Percentiles rank a stretch among this genome's conserved stretches.
Evolutionary conservation across 176 grass and related monocot genomes (phyloP).

Genomic region (Chloris gayana): DNA sequence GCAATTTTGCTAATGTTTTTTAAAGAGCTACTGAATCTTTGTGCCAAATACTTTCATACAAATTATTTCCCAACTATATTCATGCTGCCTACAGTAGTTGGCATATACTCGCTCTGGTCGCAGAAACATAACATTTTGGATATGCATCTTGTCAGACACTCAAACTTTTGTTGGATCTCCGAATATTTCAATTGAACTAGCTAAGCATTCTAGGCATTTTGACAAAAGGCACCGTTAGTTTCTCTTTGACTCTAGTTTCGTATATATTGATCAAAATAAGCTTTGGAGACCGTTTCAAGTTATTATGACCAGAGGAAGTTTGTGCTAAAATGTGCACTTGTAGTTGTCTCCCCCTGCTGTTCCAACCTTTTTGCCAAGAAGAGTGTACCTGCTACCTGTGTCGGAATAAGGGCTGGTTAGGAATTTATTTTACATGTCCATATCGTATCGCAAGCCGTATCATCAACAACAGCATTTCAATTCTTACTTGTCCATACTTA

Average conservation of each 20-base stretch:
- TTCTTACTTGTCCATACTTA: background rate
- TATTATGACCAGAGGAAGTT: background rate
- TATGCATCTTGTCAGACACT: background rate
- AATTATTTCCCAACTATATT: conserved; percentile 1
- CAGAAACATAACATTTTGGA: background rate
- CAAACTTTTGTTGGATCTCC: background rate
- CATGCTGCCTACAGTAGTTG: background rate
- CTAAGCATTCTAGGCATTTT: background rate
- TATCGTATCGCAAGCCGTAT: too few species aligned
- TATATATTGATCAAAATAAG: background rate
- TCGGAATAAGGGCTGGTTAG: background rate
- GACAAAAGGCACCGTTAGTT: background rate
- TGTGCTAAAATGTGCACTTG: background rate
- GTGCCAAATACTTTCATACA: background rate
- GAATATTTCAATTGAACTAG: background rate
- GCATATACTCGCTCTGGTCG: background rate
- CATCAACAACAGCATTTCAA: background rate
- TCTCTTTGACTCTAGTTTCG: background rate
- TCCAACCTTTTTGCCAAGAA: background rate
- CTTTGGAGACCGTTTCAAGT: background rate
- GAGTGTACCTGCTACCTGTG: background rate
- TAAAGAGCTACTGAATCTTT: background rate
- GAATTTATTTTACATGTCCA: background rate
- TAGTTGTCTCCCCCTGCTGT: background rate
- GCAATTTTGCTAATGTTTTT: background rate